Evolutionary conservation across 805 yeast genomes (phyloP).

Genomic region (Sugiyamaella smithiae): DNA sequence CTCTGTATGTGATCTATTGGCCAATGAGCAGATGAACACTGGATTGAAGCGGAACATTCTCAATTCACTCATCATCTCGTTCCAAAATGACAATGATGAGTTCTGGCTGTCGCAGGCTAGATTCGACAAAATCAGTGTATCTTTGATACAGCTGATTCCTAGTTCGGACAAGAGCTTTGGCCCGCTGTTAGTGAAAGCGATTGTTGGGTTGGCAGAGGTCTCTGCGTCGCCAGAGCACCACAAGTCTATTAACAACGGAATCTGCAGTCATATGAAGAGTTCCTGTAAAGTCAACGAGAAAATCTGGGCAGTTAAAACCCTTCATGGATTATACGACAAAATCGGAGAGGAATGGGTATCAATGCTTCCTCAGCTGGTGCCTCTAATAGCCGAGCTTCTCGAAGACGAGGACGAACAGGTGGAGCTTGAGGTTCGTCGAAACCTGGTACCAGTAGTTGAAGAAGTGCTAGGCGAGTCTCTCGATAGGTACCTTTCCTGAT

Average conservation of each 20-base stretch:
- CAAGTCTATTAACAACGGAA: conserved; percentile 63
- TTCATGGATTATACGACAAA: conserved; percentile 80
- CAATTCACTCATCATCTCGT: conserved; percentile 72
- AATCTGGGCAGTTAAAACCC: conserved; percentile 74
- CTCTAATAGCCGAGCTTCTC: conserved; percentile 88
- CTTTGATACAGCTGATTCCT: conserved; percentile 63
- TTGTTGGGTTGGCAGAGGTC: conserved; percentile 69
- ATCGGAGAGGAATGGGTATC: conserved; percentile 94
- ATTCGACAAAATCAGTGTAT: conserved; percentile 65
- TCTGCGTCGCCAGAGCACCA: conserved; percentile 60
- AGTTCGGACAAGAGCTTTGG: conserved; percentile 74
- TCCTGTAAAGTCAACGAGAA: conserved; percentile 51
- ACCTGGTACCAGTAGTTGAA: conserved; percentile 87
- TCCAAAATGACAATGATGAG: conserved; percentile 87
- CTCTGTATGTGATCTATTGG: conserved; percentile 56
- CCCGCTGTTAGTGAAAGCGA: conserved; percentile 72
- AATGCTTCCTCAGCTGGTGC: conserved; percentile 89
- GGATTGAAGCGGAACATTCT: conserved; percentile 71
- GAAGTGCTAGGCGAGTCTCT: conserved; percentile 91
- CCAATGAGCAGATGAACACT: conserved; percentile 47
- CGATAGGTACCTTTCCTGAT: conserved; percentile 47
- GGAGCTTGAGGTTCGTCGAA: conserved; percentile 85
- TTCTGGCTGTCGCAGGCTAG: conserved; percentile 90
- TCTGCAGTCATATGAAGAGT: conserved; percentile 67
- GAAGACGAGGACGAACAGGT: conserved; percentile 96